Evolutionary conservation across 257 asterid genomes (phyloP), one percentile per base, ranked within the genome.

Genomic region (Voacanga thouarsii): DNA sequence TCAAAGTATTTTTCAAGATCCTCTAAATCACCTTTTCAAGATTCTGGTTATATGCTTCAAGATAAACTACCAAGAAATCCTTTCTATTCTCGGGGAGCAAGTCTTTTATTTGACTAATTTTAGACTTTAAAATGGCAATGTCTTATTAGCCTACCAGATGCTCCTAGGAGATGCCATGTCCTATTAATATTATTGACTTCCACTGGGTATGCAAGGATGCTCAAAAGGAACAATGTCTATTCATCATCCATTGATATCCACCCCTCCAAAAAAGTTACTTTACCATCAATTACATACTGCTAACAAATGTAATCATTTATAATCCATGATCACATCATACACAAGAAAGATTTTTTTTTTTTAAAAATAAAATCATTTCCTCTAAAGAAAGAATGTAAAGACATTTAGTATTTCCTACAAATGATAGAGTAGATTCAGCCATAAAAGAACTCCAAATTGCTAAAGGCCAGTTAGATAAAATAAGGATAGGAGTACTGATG

Each of bases 1-100:
- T 96, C 80, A 96, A 97, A 49, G 96, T 90, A 70, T 95, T 92
- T 76, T 96, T 98, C 15, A 96, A 89, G 80, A 96, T 92, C 83
- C 99, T 89, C 87, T 96, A 98, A 82, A 96, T 91, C 50, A 96
- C 99, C 79, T 90, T 96, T 84, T 96, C 98, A 26, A 97, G 85
- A 78, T 92, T 87, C 50, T 89, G 94, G 89, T 96, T 92, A 79
- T 92, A 96, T 43, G 90, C 97, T 84, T 93, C 98, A 51, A 96
- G 99, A 82, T 97, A 96, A 71, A 94, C 96, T 65, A 85, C 89
- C 81, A 96, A 80, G 88, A 87, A 96, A 39, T 97, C 98, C 63
- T 87, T 89, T 24, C 99, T 98, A 78, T 92, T 90, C 64, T 92
- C 92, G 0, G 98, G 99, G 84, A 96, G 90, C 55, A 96, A 91